Base-by-base conservation (phyloP, 202 grass and related monocot species). In the Bolboschoenoplectus hybrid region DNA sequence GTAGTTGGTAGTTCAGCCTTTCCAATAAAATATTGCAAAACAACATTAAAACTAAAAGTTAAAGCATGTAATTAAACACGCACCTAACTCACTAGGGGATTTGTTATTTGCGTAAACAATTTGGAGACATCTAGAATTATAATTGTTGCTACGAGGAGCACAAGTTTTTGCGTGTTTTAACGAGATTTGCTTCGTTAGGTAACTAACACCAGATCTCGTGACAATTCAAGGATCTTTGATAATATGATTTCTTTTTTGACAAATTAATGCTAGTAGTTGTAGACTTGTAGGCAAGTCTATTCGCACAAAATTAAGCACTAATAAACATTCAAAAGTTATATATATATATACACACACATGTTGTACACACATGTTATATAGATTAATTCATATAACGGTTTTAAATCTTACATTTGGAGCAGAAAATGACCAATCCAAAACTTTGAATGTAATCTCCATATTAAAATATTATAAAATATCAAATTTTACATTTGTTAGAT, bases 151-250 rank as follows among this genome's bases (percentile, higher is more conserved):
- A 41, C 3, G 5, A 67, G 26, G 26, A 26, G 26, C 26, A 26
- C 26, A 26, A 26, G 0, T 26, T n/a, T 17, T 41, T 52, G 9
- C 9, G 20, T 75, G 67, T 75, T 75, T 75, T 52, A 34, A 74
- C 19, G 19, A 51, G 9, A 34, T 74, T 19, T 71, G 67, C 71
- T 26, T 35, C 20, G 71, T 75, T 75, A 52, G 71, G 47, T 75
- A 35, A 74, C 71, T 75, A 75, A 52, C 19, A 34, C 19, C 47
- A 53, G 14, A 76, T 53, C 72, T 76, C 11, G 47, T 53, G 47
- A 76, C 47, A 76, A 50, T 35, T 0, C 26, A 76, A 36, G 32
- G 20, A 76, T 75, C 47, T 53, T 52, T 75, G 26, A 50, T 11
- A 75, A 35, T 35, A 12, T 36, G 72, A 6, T 53, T 50, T 76